Evolutionary conservation across 495 filamentous ascomycete species (phyloP), one percentile per base, ranked within the genome.

Genomic region (Tetracladium marchalianum): DNA sequence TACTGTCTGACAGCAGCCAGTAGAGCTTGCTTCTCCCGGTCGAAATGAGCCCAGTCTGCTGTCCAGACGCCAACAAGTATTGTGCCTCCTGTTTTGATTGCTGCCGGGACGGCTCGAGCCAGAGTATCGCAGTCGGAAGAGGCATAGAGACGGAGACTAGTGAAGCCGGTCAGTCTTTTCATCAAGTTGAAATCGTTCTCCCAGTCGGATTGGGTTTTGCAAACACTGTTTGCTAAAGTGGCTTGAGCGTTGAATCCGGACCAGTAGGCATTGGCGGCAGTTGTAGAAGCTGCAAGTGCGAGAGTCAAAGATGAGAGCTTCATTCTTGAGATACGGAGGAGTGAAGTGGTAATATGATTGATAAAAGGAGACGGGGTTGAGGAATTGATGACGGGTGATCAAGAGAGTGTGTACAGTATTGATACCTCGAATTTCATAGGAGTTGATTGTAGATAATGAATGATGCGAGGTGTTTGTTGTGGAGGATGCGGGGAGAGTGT

Each of bases 11-110:
- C 82, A 53, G 81, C 80, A 31, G 63, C 59, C 59, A 69, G 70
- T 39, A 90, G 73, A 10, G 86, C 85, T 8, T 71, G 55, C 22
- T 90, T 64, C 62, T 92, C 82, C 56, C 80, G 80, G 60, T 70
- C 63, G 57, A 90, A 77, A 39, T 61, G 68, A 12, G 46, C 63
- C 44, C 75, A 67, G 34, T 79, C 83, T 18, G 73, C 80, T 2
- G 84, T 87, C 85, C 84, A 93, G 16, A 93, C 62, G 50, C 84
- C 84, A n/a, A 90, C 75, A 3, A 90, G 75, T 3, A 93, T 74
- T 18, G 72, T 63, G 1, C 82, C 87, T 44, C 84, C 68, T 36
- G 80, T 80, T 43, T 69, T 72, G 58, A 93, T 81, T 55, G 87
- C 87, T 22, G 80, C 85, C 36, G 83, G 85, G 51, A 94, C 89